Percentiles rank a stretch among this genome's conserved stretches.
Evolutionary conservation across 352 stramenopile genomes (phyloP).

Genomic region (Plasmopara halstedii): DNA sequence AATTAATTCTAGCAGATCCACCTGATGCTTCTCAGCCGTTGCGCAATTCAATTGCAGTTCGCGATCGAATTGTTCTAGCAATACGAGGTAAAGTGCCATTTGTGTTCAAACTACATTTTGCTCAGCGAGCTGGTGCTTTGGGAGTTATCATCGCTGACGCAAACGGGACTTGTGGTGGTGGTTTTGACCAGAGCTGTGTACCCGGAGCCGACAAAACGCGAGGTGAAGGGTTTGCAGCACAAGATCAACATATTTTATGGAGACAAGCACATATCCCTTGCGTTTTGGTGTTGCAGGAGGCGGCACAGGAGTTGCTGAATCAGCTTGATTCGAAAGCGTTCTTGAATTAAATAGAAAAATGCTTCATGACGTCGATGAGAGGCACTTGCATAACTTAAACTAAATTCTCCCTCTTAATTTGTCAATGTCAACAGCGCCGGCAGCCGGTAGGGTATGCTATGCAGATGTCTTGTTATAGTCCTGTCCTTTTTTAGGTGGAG

Average conservation of each 20-base stretch:
- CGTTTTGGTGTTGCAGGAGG: constrained; percentile 36
- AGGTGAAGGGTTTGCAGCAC: constrained; percentile 50
- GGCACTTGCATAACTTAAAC: too few species aligned
- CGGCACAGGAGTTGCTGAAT: constrained; percentile 25
- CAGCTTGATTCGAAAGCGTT: constrained; percentile 2
- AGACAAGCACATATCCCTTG: constrained; percentile 48
- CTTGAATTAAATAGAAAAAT: too few species aligned
- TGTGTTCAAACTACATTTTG: constrained; percentile 59
- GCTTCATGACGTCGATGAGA: too few species aligned
- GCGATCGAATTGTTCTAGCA: constrained; percentile 52
- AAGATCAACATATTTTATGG: constrained; percentile 53
- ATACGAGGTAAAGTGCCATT: constrained; percentile 44
- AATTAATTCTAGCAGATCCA: constrained; percentile 58
- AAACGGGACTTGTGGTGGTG: constrained; percentile 28
- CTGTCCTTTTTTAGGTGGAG: too few species aligned
- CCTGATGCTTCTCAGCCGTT: constrained; percentile 45
- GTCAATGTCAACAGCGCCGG: too few species aligned
- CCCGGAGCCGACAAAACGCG: constrained; percentile 36
- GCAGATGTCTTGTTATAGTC: too few species aligned
- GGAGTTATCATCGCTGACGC: constrained; percentile 58
- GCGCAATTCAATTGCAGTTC: constrained; percentile 37
- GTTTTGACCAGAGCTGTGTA: constrained; percentile 69
- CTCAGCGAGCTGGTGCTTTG: constrained; percentile 55
- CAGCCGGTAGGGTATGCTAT: too few species aligned
- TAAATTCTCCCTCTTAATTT: too few species aligned